Conservation (phyloP, 148 eudicot genomes). For the Diospyros lotus region DNA sequence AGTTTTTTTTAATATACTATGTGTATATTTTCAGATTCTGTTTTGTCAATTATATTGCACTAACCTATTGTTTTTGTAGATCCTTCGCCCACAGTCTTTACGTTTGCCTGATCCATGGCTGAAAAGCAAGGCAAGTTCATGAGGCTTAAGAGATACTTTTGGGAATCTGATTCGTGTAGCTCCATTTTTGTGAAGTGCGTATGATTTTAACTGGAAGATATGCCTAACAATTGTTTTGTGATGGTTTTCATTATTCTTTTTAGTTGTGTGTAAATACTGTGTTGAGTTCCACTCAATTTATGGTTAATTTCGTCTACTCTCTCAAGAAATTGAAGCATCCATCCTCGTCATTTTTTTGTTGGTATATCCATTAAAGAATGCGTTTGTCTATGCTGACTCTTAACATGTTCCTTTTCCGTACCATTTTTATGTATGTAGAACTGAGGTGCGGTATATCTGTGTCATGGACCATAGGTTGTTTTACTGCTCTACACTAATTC, state of each 20-base stretch:
- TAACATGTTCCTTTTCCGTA: too few relatives aligned
- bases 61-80: too few relatives aligned
- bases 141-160: conserved; percentile 1
- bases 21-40: too few relatives aligned
- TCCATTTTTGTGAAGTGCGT: not conserved
- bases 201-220: not conserved
- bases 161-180: not conserved
- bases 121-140: conserved; percentile 34
- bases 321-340: not conserved
- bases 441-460: too few relatives aligned
- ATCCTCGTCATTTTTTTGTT: not conserved
- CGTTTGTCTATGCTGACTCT: too few relatives aligned
- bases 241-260: too few relatives aligned
- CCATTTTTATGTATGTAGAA: too few relatives aligned
- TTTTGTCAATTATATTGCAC: too few relatives aligned
- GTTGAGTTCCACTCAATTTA: not conserved
- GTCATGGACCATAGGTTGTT: conserved; percentile 28
- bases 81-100: too few relatives aligned
- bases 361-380: too few relatives aligned
- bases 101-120: conserved; percentile 32
- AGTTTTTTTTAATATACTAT: too few relatives aligned
- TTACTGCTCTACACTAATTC: not conserved
- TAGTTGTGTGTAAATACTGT: not conserved
- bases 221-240: too few relatives aligned
- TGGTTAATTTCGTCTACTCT: not conserved